These are phyloP conservation scores for Umbelopsis sp. DNA, from an alignment of 192 early-diverging fungal species.

Conservation along the genomic window DNA sequence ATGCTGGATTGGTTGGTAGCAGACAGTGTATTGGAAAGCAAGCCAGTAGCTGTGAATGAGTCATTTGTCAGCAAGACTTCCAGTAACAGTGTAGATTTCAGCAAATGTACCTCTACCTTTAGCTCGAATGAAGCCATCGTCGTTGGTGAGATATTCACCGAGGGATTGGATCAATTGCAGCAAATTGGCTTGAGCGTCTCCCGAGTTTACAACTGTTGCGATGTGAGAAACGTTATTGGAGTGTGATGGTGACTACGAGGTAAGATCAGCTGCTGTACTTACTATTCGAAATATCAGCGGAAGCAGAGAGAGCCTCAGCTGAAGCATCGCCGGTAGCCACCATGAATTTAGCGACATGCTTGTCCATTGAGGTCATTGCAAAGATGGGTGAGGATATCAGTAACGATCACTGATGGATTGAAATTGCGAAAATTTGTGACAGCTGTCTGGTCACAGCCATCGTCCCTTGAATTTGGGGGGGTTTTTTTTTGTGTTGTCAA, in stretches of 20 bases:
- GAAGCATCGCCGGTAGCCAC: slow-evolving; percentile 25
- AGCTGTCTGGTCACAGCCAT: neutral
- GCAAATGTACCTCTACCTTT: slow-evolving; percentile 56
- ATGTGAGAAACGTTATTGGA: neutral
- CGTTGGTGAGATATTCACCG: slow-evolving; percentile 73
- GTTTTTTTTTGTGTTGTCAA: neutral
- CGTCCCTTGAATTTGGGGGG: too few relatives aligned
- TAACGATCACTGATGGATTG: neutral
- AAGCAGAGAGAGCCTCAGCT: slow-evolving; percentile 13
- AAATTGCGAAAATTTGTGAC: neutral
- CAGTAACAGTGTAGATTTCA: neutral
- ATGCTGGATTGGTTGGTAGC: slow-evolving; percentile 48
- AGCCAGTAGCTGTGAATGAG: slow-evolving; percentile 51
- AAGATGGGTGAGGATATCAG: neutral
- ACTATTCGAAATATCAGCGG: slow-evolving; percentile 12
- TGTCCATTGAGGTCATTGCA: slow-evolving; percentile 21
- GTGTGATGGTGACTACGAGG: neutral
- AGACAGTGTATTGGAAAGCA: slow-evolving; percentile 65
- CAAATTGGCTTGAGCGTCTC: slow-evolving; percentile 58
- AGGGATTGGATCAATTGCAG: slow-evolving; percentile 80
- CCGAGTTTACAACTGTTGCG: slow-evolving; percentile 28
- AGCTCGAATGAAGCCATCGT: slow-evolving; percentile 84
- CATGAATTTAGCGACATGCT: slow-evolving; percentile 32
- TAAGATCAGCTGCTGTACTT: neutral
- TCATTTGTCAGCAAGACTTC: neutral